A percentile compares a stretch with the other conserved stretches of the same genome.
These are phyloP conservation scores for Aegilops tauschii DNA, from an alignment of 176 grass and related monocot species.

Conservation along the genomic window DNA sequence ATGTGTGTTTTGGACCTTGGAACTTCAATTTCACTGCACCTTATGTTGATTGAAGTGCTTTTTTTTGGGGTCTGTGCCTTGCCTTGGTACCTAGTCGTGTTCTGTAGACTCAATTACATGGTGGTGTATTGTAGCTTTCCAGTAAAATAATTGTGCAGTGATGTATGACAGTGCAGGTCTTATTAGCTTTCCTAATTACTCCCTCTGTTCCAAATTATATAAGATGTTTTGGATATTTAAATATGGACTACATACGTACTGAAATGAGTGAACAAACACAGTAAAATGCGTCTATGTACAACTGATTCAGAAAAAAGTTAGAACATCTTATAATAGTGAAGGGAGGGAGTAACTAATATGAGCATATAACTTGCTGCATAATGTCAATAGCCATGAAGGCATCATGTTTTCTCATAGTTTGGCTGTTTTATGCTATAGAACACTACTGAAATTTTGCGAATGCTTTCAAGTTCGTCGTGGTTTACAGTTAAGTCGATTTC, in stretches of 20 bases:
- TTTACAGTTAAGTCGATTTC: not conserved
- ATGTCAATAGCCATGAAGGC: not conserved
- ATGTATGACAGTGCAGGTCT: not conserved
- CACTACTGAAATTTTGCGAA: not conserved
- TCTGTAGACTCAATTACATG: not conserved
- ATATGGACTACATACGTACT: too few relatives aligned
- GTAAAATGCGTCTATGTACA: too few relatives aligned
- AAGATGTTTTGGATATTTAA: too few relatives aligned
- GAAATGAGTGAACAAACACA: too few relatives aligned
- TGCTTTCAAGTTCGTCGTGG: not conserved
- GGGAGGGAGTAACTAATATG: not conserved
- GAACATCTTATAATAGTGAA: too few relatives aligned
- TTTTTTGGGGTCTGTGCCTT: not conserved
- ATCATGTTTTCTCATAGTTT: not conserved
- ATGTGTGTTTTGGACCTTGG: not conserved
- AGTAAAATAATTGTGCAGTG: slow-evolving; percentile 10
- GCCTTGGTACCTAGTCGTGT: not conserved
- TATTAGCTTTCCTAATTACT: not conserved
- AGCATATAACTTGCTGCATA: not conserved
- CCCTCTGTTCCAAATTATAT: too few relatives aligned
- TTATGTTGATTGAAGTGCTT: not conserved
- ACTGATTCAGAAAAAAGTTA: too few relatives aligned
- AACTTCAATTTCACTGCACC: not conserved
- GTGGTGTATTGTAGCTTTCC: not conserved
- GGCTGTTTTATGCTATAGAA: not conserved